phyloP scores from a whole-genome alignment of 805 yeast species.

The Ogataea thermomethanolica region DNA sequence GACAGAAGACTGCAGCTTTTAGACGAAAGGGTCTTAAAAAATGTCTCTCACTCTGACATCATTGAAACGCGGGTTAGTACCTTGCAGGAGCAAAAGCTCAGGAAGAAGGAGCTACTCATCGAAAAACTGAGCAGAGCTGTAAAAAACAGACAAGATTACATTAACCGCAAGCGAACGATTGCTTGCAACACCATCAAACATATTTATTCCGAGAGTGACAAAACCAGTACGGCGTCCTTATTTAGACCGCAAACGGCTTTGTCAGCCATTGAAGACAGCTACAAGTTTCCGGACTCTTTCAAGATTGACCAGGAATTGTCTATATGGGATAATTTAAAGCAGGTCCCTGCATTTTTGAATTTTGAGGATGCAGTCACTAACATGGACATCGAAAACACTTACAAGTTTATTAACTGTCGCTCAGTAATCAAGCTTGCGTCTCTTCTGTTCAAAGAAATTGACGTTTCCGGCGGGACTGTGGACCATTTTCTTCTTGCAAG shows the following conservation, averaged over 20 bases:
- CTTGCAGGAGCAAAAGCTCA: slow-evolving; percentile 5
- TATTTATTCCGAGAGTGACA: slow-evolving; percentile 6
- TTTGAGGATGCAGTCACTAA: slow-evolving; percentile 11
- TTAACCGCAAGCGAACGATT: slow-evolving; percentile 17
- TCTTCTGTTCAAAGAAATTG: slow-evolving; percentile 8
- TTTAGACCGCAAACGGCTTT: too few relatives aligned
- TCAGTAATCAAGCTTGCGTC: slow-evolving; percentile 11
- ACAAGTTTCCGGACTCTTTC: slow-evolving; percentile 6
- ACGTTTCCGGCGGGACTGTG: slow-evolving; percentile 1
- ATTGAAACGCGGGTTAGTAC: slow-evolving; percentile 7
- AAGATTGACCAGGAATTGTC: slow-evolving; percentile 1
- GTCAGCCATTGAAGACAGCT: not conserved
- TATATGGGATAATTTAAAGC: slow-evolving; percentile 12
- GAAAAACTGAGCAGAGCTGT: slow-evolving; percentile 17
- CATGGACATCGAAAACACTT: slow-evolving; percentile 11
- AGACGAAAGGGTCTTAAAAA: slow-evolving; percentile 9
- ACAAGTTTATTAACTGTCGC: slow-evolving; percentile 14
- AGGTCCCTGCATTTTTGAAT: slow-evolving; percentile 10
- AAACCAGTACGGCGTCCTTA: not conserved
- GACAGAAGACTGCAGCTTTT: slow-evolving; percentile 17
- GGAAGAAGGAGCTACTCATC: slow-evolving; percentile 9
- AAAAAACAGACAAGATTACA: slow-evolving; percentile 15
- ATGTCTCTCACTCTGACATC: slow-evolving; percentile 11
- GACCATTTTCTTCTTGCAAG: slow-evolving; percentile 12
- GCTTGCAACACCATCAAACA: slow-evolving; percentile 18